phyloP scores from a whole-genome alignment of 176 grass and related monocot species.

The Thinopyrum elongatum region DNA sequence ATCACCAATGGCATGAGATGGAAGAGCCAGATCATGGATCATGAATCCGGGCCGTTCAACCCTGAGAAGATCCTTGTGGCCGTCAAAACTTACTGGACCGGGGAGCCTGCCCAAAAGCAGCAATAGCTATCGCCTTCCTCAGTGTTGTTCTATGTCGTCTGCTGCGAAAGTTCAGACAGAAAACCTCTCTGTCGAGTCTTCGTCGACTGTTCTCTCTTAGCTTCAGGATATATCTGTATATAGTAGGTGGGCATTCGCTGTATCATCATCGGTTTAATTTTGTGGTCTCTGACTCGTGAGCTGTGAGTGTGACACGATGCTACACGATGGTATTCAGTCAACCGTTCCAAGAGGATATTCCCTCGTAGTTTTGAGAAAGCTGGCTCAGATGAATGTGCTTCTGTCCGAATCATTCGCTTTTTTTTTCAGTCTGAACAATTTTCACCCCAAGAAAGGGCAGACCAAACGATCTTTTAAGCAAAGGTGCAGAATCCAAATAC shows the following conservation, averaged over 20 bases:
- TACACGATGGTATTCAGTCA: too few relatives aligned
- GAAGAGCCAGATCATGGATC: constrained; percentile 72
- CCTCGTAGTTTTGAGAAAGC: too few relatives aligned
- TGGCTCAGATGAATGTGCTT: background rate
- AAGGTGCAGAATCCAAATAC: too few relatives aligned
- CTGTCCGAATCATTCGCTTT: too few relatives aligned
- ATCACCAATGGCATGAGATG: constrained; percentile 59
- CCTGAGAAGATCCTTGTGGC: constrained; percentile 77
- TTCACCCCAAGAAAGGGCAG: too few relatives aligned
- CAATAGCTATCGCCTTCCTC: background rate
- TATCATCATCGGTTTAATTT: background rate
- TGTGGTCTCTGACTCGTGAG: too few relatives aligned
- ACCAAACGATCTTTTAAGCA: too few relatives aligned
- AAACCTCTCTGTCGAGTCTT: background rate
- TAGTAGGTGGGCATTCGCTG: background rate
- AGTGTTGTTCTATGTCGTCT: too few relatives aligned
- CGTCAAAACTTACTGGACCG: constrained; percentile 80
- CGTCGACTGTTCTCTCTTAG: background rate
- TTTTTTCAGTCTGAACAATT: too few relatives aligned
- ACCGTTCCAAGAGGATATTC: too few relatives aligned
- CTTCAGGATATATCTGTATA: constrained; percentile 23
- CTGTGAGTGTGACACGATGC: background rate
- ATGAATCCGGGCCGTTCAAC: constrained; percentile 71
- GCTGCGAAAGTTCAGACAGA: too few relatives aligned
- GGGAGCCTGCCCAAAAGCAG: constrained; percentile 30